Percentiles rank a stretch among this genome's conserved stretches.
phyloP scores from a whole-genome alignment of 2,329 filamentous ascomycete species.

The Coniella vitis region DNA sequence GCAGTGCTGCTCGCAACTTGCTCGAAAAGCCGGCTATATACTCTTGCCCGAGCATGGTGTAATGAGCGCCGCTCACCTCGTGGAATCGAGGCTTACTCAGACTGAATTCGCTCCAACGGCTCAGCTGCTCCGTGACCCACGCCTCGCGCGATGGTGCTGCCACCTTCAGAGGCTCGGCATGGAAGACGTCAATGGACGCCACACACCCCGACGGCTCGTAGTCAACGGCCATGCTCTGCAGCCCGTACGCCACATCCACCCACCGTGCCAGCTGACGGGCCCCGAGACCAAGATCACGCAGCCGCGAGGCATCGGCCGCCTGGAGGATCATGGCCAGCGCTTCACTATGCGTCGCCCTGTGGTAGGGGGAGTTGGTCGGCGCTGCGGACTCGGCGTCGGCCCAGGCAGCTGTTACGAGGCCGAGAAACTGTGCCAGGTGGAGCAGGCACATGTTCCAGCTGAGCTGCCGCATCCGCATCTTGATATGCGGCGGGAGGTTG shows the following conservation, averaged over 20 bases:
- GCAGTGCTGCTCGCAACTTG: too few species aligned
- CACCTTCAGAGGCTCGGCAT: background rate
- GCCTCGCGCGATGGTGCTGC: background rate
- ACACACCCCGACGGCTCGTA: background rate
- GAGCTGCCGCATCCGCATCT: background rate
- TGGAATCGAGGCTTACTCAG: background rate
- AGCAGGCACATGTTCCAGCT: background rate
- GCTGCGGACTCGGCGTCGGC: too few species aligned
- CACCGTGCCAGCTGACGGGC: background rate
- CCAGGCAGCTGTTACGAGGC: too few species aligned
- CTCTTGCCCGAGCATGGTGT: conserved; percentile 6
- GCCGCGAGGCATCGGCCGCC: background rate
- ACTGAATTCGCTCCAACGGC: background rate
- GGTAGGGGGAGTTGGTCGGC: too few species aligned
- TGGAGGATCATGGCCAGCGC: too few species aligned
- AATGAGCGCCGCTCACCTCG: background rate
- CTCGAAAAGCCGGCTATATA: too few species aligned
- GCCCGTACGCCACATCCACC: background rate
- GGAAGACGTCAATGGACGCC: background rate
- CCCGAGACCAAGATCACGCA: background rate
- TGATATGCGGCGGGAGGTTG: background rate
- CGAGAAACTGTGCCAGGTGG: background rate
- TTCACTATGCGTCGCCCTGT: too few species aligned
- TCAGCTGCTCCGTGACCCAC: background rate
- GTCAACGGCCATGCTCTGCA: background rate